phyloP scores from a whole-genome alignment of 2,329 filamentous ascomycete species.

The Fusarium continuum region DNA sequence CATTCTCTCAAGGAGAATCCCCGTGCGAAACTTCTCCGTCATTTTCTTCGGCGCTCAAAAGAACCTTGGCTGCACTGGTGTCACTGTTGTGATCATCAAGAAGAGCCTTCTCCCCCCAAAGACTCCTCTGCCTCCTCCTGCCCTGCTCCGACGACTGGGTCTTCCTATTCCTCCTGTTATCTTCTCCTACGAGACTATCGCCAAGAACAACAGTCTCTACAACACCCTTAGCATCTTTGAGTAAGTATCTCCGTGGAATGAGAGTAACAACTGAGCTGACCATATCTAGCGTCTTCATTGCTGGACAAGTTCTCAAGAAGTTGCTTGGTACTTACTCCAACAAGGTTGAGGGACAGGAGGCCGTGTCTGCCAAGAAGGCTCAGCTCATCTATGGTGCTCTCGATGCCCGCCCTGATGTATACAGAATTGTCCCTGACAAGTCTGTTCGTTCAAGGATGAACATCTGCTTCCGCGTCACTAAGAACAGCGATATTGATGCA shows the following conservation, averaged over 20 bases:
- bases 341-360: slow-evolving; percentile 81
- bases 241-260: slow-evolving; percentile 51
- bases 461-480: slow-evolving; percentile 84
- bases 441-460: slow-evolving; percentile 88
- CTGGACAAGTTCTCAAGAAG: slow-evolving; percentile 85
- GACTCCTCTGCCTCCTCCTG: slow-evolving; percentile 70
- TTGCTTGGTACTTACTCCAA: slow-evolving; percentile 72
- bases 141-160: slow-evolving; percentile 76
- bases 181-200: slow-evolving; percentile 82
- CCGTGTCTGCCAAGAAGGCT: slow-evolving; percentile 78
- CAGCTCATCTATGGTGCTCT: slow-evolving; percentile 78
- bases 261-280: slow-evolving; percentile 8
- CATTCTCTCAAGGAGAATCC: slow-evolving; percentile 82
- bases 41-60: slow-evolving; percentile 97
- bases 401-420: slow-evolving; percentile 77
- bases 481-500: slow-evolving; percentile 67
- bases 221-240: slow-evolving; percentile 96
- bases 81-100: slow-evolving; percentile 86
- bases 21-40: slow-evolving; percentile 79
- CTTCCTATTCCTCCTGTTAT: slow-evolving; percentile 83
- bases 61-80: slow-evolving; percentile 86
- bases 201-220: slow-evolving; percentile 94
- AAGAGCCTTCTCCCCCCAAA: slow-evolving; percentile 80
- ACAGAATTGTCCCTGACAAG: slow-evolving; percentile 79
- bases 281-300: slow-evolving; percentile 76